phyloP scores from a whole-genome alignment of 1,284 basidiomycete species.

The Microbotryomycetes sp. region DNA sequence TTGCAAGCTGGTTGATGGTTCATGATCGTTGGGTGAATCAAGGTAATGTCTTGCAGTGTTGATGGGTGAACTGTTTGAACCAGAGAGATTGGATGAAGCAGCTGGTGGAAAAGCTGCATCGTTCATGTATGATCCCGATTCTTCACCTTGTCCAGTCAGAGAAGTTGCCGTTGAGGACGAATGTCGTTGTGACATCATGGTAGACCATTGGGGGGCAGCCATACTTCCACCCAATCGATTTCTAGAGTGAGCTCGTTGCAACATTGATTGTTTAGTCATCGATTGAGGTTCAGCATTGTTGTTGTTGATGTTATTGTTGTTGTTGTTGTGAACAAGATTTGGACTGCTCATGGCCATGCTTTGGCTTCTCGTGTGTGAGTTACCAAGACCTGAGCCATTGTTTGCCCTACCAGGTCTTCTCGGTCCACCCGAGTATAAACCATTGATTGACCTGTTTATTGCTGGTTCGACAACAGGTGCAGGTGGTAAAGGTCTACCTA shows the following conservation, averaged over 20 bases:
- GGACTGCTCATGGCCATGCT: conserved; percentile 28
- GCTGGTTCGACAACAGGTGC: conserved; percentile 39
- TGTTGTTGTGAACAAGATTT: too few relatives aligned
- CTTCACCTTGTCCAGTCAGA: too few relatives aligned
- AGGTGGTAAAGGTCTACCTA: conserved; percentile 38
- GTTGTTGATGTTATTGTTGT: too few relatives aligned
- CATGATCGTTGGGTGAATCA: background rate
- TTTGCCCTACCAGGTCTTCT: conserved; percentile 16
- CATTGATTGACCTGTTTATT: conserved; percentile 1
- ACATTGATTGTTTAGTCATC: too few relatives aligned
- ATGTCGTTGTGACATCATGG: too few relatives aligned
- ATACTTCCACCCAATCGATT: conserved; percentile 16
- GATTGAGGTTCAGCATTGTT: too few relatives aligned
- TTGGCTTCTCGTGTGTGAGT: conserved; percentile 23
- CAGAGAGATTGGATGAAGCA: conserved; percentile 12
- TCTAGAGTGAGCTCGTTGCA: conserved; percentile 9
- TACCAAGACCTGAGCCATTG: too few relatives aligned
- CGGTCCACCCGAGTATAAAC: conserved; percentile 21
- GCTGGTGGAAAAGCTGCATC: conserved; percentile 23
- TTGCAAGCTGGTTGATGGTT: too few relatives aligned
- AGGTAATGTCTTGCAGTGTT: background rate
- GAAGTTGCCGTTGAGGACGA: too few relatives aligned
- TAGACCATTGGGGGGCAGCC: background rate
- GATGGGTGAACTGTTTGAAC: background rate
- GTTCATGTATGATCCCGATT: conserved; percentile 1